Conservation (phyloP, 495 filamentous ascomycete genomes). For the Annulohypoxylon stygium region DNA sequence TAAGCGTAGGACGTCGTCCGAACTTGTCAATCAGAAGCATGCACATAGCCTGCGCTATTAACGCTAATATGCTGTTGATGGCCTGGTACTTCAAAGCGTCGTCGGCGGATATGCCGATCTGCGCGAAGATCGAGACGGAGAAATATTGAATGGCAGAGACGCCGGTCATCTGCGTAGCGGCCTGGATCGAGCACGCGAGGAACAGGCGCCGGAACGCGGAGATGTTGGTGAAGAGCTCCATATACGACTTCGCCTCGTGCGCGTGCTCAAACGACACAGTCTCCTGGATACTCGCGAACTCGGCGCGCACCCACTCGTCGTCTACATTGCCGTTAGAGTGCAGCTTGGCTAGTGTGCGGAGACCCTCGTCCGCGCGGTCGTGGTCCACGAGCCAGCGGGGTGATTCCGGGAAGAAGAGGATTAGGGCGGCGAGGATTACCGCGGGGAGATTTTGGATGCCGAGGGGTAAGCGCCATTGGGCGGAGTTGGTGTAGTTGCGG, state of each 20-base stretch:
- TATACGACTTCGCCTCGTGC: constrained; percentile 76
- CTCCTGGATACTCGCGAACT: constrained; percentile 76
- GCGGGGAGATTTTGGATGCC: constrained; percentile 72
- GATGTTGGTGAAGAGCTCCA: constrained; percentile 71
- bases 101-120: constrained; percentile 74
- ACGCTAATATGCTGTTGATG: constrained; percentile 75
- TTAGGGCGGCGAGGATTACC: constrained; percentile 65
- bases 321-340: constrained; percentile 69
- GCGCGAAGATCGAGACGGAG: constrained; percentile 72
- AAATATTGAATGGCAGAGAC: constrained; percentile 82
- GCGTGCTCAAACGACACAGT: constrained; percentile 68
- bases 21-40: constrained; percentile 75
- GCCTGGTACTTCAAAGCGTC: constrained; percentile 79
- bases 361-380: constrained; percentile 63
- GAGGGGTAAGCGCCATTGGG: constrained; percentile 69
- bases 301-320: constrained; percentile 73
- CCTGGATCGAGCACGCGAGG: constrained; percentile 75
- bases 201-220: constrained; percentile 76
- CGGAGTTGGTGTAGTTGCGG: constrained; percentile 46
- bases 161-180: constrained; percentile 79
- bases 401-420: constrained; percentile 70
- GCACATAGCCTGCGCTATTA: constrained; percentile 74
- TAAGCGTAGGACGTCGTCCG: constrained; percentile 74
- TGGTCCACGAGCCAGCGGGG: constrained; percentile 73
- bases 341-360: constrained; percentile 68